Evolutionary conservation across 306 rosid species (phyloP), one percentile per base, ranked within the genome.

Genomic region (Quercus parvula): DNA sequence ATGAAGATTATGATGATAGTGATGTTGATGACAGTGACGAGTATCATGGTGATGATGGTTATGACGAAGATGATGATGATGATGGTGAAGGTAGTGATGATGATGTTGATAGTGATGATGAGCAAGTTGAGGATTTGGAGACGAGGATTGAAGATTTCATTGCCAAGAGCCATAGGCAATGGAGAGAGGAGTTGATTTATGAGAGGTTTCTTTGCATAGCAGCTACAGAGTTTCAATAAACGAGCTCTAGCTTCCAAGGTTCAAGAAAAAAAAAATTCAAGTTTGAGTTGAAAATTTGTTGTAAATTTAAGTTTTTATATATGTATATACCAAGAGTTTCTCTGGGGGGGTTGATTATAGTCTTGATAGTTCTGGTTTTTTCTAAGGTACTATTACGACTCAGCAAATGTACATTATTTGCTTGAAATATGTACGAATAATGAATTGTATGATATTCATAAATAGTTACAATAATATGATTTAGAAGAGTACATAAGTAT

Each of bases 121-220:
- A 83, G 27, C 27, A 41, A 14, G 73, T n/a, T 38, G 10, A n/a
- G 19, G 85, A 83, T 25, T 67, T 81, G 66, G 27, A 71, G 71
- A 75, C 74, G 77, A 86, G 85, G 44, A 27, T 44, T 54, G 82
- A 86, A 41, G 84, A 84, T 12, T 84, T 84, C 85, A 86, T 86
- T 11, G 79, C 81, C 70, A 75, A 31, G 76, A 38, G 70, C 56
- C 69, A 77, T 56, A 51, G 11, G 18, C 79, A 68, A 76, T 78
- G 90, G 85, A 81, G 79, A 59, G 85, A 83, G 76, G 89, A 83
- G 67, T 17, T 71, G 56, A 28, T 56, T 59, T 5, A 14, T 33
- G 85, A 80, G 73, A 75, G 56, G 18, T 5, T 58, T 55, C 15
- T 25, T 46, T 56, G 6, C 59, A 67, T 78, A 55, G 25, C 79